Conservation (phyloP, 192 early-diverging fungal genomes). For the Radiomyces spectabilis region DNA sequence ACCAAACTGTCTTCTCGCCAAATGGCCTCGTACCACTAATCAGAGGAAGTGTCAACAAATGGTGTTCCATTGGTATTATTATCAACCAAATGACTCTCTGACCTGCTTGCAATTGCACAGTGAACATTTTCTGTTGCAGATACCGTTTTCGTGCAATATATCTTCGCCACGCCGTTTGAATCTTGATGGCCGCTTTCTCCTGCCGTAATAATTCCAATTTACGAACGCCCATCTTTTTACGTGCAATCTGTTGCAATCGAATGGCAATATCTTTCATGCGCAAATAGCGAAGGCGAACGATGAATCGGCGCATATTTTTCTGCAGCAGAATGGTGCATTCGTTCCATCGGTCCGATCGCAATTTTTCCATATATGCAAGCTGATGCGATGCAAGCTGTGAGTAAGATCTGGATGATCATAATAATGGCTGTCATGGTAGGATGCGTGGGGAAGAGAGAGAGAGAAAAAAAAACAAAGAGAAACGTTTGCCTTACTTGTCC, state of each 20-base stretch:
- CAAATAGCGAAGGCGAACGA: constrained; percentile 57
- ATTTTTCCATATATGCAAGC: constrained; percentile 81
- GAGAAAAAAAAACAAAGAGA: too few relatives aligned
- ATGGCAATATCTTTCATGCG: constrained; percentile 48
- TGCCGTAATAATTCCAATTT: constrained; percentile 46
- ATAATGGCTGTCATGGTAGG: too few relatives aligned
- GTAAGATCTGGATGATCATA: too few relatives aligned
- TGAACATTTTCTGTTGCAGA: constrained; percentile 30
- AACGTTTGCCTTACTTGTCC: constrained; percentile 63
- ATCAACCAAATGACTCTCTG: too few relatives aligned
- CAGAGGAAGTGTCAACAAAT: too few relatives aligned
- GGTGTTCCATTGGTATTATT: too few relatives aligned
- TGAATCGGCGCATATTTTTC: constrained; percentile 72
- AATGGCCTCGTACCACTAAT: constrained; percentile 30
- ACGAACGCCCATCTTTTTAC: constrained; percentile 51
- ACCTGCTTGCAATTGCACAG: constrained; percentile 59
- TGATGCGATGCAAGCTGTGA: constrained; percentile 19
- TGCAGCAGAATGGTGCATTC: constrained; percentile 81
- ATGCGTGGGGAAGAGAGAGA: too few relatives aligned
- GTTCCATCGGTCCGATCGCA: constrained; percentile 75
- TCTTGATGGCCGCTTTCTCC: constrained; percentile 57
- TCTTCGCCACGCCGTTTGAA: constrained; percentile 71
- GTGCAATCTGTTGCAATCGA: constrained; percentile 55
- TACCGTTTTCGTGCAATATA: constrained; percentile 48
- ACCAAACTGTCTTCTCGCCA: constrained; percentile 54